A percentile compares a stretch with the other conserved stretches of the same genome.
Conservation (phyloP, 2,329 filamentous ascomycete species). For the Aspergillus amoenus region DNA sequence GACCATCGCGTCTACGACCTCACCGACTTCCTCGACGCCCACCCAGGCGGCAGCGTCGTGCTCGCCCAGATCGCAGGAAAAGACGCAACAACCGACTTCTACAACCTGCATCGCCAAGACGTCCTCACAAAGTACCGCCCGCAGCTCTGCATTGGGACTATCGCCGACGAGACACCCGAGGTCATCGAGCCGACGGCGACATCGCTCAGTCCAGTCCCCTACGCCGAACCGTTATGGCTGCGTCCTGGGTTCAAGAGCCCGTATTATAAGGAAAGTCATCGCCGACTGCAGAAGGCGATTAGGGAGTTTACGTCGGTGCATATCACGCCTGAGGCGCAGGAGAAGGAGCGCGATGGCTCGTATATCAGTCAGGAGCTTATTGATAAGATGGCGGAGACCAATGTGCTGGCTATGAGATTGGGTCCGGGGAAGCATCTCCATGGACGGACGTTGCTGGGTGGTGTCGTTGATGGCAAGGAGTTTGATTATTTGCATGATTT, state of each 20-base stretch:
- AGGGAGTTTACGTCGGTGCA: conserved; percentile 71
- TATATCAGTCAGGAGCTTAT: conserved; percentile 71
- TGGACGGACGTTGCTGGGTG: conserved; percentile 66
- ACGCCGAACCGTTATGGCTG: conserved; percentile 83
- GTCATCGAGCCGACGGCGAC: conserved; percentile 67
- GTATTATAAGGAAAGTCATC: conserved; percentile 77
- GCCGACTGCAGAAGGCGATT: conserved; percentile 65
- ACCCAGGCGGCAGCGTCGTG: conserved; percentile 79
- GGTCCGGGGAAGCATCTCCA: conserved; percentile 81
- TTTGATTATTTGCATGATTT: conserved; percentile 88
- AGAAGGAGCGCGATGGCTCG: conserved; percentile 71
- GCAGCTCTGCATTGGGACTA: conserved; percentile 70
- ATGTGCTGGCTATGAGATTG: conserved; percentile 77
- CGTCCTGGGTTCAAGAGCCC: conserved; percentile 73
- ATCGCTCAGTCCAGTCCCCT: conserved; percentile 77
- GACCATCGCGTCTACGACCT: conserved; percentile 87
- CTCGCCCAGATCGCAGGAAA: conserved; percentile 76
- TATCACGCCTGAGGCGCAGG: conserved; percentile 71
- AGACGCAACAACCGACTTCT: conserved; percentile 80
- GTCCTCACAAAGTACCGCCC: conserved; percentile 77
- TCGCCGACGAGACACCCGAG: conserved; percentile 72
- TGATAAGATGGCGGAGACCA: conserved; percentile 71
- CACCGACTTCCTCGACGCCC: conserved; percentile 79
- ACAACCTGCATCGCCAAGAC: conserved; percentile 89
- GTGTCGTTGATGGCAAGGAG: conserved; percentile 71